Percentiles rank a stretch among this genome's conserved stretches.
phyloP scores from a whole-genome alignment of 1,284 basidiomycete genomes.

The Rhodofomes roseus region DNA sequence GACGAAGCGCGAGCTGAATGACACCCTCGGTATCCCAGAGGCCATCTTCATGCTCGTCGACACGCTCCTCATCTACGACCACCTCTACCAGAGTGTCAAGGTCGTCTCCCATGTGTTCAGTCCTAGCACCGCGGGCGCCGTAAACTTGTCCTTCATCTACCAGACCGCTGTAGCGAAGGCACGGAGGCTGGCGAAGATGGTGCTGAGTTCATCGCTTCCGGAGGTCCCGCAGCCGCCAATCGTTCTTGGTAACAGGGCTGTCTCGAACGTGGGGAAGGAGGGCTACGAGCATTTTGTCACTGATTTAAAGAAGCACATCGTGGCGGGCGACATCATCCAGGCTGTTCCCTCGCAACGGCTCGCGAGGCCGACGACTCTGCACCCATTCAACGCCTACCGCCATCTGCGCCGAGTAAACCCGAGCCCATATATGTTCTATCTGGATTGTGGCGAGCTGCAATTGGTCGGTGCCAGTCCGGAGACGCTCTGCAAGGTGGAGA shows the following conservation, averaged over 20 bases:
- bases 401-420: conserved; percentile 94
- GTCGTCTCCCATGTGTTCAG: conserved; percentile 94
- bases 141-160: conserved; percentile 77
- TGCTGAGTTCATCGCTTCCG: conserved; percentile 57
- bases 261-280: conserved; percentile 90
- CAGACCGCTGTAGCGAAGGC: conserved; percentile 80
- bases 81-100: conserved; percentile 93
- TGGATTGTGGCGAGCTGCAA: conserved; percentile 91
- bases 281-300: conserved; percentile 96
- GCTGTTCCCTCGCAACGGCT: conserved; percentile 96
- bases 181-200: conserved; percentile 64
- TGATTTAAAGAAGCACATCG: conserved; percentile 88
- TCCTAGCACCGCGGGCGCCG: conserved; percentile 59
- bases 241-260: conserved; percentile 64
- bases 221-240: conserved; percentile 70
- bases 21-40: conserved; percentile 86
- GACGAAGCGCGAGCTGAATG: conserved; percentile 70
- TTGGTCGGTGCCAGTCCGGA: conserved; percentile 97
- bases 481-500: conserved; percentile 94
- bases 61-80: conserved; percentile 94
- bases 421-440: conserved; percentile 98
- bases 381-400: conserved; percentile 97
- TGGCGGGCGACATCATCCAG: conserved; percentile 98
- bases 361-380: conserved; percentile 79
- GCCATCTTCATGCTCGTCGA: conserved; percentile 97